A percentile compares a stretch with the other conserved stretches of the same genome.
Conservation (phyloP, 225 moss, liverwort and hornwort genomes). For the Ulota crispa region DNA sequence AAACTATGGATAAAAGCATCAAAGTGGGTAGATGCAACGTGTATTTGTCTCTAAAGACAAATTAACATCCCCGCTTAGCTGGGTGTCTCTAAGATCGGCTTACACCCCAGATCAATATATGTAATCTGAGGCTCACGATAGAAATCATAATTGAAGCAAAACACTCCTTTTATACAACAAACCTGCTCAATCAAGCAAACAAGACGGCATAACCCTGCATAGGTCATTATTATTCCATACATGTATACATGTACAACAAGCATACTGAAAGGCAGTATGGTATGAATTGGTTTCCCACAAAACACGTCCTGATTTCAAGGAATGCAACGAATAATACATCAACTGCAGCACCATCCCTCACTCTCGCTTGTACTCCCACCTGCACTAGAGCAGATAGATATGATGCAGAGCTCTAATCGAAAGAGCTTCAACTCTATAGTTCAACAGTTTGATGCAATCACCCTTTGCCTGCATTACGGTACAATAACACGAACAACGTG, state of each 20-base stretch:
- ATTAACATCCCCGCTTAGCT: no score
- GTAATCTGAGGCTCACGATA: no score
- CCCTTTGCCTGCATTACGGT: constrained; percentile 17
- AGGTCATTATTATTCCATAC: constrained; percentile 26
- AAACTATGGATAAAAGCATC: no score
- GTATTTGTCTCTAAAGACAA: no score
- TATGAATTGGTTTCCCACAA: constrained; percentile 17
- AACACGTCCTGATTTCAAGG: constrained; percentile 29
- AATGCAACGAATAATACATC: constrained; percentile 23
- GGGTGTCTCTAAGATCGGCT: no score
- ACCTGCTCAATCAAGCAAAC: background rate
- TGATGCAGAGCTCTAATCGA: constrained; percentile 18
- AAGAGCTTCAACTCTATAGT: constrained; percentile 13
- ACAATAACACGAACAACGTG: constrained; percentile 15
- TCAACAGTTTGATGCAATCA: constrained; percentile 16
- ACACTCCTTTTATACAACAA: no score
- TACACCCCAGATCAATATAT: no score
- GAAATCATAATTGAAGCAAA: no score
- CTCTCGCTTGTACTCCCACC: constrained; percentile 32
- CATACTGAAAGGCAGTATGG: constrained; percentile 48
- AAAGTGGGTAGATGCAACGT: no score
- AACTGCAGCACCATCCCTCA: constrained; percentile 28
- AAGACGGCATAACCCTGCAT: no score
- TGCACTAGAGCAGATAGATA: constrained; percentile 33
- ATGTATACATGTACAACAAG: constrained; percentile 37